Evolutionary conservation across 106 monocot species (phyloP), one percentile per base, ranked within the genome.

Genomic region (Gastrodia elata): DNA sequence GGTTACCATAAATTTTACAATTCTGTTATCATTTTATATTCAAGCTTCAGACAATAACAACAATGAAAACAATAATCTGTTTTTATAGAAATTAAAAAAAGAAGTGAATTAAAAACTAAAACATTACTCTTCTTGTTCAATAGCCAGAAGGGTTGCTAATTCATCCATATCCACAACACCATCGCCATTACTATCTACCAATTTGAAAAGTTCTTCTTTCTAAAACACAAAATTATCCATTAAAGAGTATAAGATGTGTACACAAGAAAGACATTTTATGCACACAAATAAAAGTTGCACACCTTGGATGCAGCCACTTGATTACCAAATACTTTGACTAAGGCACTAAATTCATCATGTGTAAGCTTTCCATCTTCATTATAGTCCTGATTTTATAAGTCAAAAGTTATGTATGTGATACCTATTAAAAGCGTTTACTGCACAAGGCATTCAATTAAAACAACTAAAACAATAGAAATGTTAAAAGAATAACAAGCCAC

Each of bases 261-360:
- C 11, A 16, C 14, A 11, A 42, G 36, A 70, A 80, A 70, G 18
- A 36, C 14, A 33, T 38, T 57, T 40, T 71, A 2, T 43, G 35
- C 2, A 38, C 8, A 34, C 15, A 68, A 39, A 6, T 41, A 75
- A 41, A 38, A 14, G 68, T 4, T 34, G 25, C 14, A 8, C 27
- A 73, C 96, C 96, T 97, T 88, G 41, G 27, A 37, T 68, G 80
- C 79, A 37, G 92, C 92, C 41, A 83, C 56, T 73, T 80, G 78
- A 79, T 88, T 92, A 38, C 92, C 92, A 84, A 97, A 97, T 70
- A 88, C 96, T 83, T 81, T 74, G 38, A 97, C 83, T 81, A 97
- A 82, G 27, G 85, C 79, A 49, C 75, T 68, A 49, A 93, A 93
- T 64, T 93, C 93, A 67, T 84, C 84, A 74, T 79, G 80, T 18